Conservation (phyloP, 75 land plant species). For the Azolla pinnata region DNA sequence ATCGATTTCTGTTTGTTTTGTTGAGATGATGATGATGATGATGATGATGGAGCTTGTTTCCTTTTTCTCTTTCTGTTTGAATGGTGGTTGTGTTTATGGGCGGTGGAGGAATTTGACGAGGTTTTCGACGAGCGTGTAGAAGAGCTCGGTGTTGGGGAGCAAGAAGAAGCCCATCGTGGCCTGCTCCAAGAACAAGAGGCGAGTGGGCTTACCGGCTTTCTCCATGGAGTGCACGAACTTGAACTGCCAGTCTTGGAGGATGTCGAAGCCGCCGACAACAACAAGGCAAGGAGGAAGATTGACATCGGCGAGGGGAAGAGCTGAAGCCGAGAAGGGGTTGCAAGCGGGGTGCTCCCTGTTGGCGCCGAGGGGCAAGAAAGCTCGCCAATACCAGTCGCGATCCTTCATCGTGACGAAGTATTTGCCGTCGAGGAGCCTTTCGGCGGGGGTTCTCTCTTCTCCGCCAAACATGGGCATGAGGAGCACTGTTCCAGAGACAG, state of each 20-base stretch:
- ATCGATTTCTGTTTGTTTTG: too few relatives aligned
- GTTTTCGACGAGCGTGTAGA: conserved; percentile 50
- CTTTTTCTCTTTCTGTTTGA: too few relatives aligned
- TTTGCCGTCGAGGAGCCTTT: conserved; percentile 50
- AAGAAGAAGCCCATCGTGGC: conserved; percentile 75
- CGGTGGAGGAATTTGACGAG: conserved; percentile 45
- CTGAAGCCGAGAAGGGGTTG: conserved; percentile 58
- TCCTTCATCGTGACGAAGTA: conserved; percentile 69
- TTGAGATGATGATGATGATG: too few relatives aligned
- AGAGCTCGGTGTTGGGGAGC: conserved; percentile 63
- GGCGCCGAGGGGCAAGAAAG: conserved; percentile 61
- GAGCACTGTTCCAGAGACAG: conserved; percentile 49
- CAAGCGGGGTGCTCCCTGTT: conserved; percentile 85
- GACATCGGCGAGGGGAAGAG: conserved; percentile 20
- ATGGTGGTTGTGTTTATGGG: too few relatives aligned
- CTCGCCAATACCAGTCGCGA: conserved; percentile 85
- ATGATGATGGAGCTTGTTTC: too few relatives aligned
- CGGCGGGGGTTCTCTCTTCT: conserved; percentile 49
- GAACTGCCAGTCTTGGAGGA: conserved; percentile 69
- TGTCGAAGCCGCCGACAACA: conserved; percentile 65
- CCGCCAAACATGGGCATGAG: conserved; percentile 90
- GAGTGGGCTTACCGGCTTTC: conserved; percentile 47
- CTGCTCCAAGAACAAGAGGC: conserved; percentile 40
- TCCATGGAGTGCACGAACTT: conserved; percentile 48
- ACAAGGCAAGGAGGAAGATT: conserved; percentile 56